Base-by-base conservation (phyloP, 2,329 filamentous ascomycete genomes). In the Stagonosporopsis rhizophila region DNA sequence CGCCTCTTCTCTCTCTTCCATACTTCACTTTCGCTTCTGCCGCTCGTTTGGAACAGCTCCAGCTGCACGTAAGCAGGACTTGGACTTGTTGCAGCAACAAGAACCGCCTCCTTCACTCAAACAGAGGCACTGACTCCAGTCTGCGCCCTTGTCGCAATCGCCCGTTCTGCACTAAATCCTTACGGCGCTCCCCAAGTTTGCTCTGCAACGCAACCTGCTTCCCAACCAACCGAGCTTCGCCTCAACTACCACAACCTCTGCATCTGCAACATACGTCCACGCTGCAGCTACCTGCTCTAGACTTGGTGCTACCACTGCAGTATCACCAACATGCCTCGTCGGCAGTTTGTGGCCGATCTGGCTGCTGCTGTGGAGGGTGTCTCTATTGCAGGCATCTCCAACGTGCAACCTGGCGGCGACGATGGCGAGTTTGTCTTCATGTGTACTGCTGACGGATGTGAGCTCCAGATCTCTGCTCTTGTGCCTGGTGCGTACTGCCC, bases 391-490 rank as follows among this genome's bases (percentile, higher is more conserved):
- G 76, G 81, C 44, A 79, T 95, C 44, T 76, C 76, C 44, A 70
- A 80, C 30, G 77, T 96, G 22, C 76, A 77, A 30, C 78, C 79
- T 32, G 89, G 89, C 15, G 85, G 87, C 5, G 88, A 89, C 28
- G 89, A 94, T 72, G 90, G 89, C 46, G 86, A 90, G 53, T 80
- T 96, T 53, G 82, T 82, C 14, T 89, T 94, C 71, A 79, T 69
- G 38, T 75, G 76, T 30, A 52, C 67, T 20, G 66, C 70, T 6
- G 64, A 70, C 30, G 72, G 68, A 32, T 64, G 64, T 19, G 52
- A 70, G 6, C 62, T 77, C 51, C 65, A 67, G 25, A 69, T 80
- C 44, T 79, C 78, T n/a, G 78, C 74, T 19, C 47, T 74, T 39
- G 52, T 76, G 15, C 69, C 72, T 45, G 71, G 70, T 70, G 65